A percentile compares a stretch with the other conserved stretches of the same genome.
Evolutionary conservation across 2,329 filamentous ascomycete species (phyloP).

Genomic region (Apiospora koreana): DNA sequence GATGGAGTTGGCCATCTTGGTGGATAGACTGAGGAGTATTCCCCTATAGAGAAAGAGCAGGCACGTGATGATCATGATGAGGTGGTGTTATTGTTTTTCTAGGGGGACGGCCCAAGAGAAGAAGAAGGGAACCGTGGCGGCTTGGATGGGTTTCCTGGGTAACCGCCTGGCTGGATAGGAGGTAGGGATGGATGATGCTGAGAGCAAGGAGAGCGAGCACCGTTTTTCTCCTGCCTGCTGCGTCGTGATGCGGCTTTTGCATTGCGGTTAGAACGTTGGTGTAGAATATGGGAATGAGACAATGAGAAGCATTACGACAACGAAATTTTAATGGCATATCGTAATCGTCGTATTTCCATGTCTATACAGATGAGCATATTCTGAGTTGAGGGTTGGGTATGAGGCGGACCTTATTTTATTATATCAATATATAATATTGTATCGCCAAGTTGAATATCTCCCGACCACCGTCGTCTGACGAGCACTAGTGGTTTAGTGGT

Average conservation of each 20-base stretch:
- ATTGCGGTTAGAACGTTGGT: neutral
- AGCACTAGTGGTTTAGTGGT: slow-evolving; percentile 52
- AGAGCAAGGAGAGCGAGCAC: neutral
- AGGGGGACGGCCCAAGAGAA: neutral
- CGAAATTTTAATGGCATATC: neutral
- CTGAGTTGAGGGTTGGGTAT: too few relatives aligned
- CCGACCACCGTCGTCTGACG: fast-evolving
- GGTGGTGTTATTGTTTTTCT: neutral
- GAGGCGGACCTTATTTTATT: too few relatives aligned
- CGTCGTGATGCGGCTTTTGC: neutral
- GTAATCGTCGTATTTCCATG: neutral
- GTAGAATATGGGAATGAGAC: neutral
- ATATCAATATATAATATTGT: too few relatives aligned
- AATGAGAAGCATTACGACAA: neutral
- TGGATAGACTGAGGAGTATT: slow-evolving; percentile 14
- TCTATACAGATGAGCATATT: too few relatives aligned
- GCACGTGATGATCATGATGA: neutral
- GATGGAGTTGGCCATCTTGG: slow-evolving; percentile 17
- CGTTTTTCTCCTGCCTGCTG: neutral
- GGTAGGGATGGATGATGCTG: too few relatives aligned
- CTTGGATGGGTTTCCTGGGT: neutral
- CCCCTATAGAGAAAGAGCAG: neutral
- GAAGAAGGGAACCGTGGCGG: neutral
- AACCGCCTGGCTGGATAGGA: neutral
- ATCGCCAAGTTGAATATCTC: neutral